These are phyloP conservation scores for Thymus mandschuricus DNA, from an alignment of 257 asterid genomes.

Conservation along the genomic window DNA sequence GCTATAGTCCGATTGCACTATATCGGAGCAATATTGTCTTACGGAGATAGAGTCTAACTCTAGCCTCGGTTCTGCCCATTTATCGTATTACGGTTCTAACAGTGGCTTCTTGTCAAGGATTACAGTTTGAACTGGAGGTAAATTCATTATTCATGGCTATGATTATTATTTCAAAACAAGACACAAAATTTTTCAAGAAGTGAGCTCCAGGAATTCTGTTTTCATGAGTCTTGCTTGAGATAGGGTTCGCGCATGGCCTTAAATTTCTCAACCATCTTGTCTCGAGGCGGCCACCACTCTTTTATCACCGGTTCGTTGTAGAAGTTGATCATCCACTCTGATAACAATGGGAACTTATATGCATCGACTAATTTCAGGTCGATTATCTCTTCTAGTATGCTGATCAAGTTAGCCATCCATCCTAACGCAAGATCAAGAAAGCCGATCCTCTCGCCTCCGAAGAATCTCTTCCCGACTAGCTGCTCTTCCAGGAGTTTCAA, in stretches of 20 bases:
- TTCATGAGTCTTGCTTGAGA: conserved; percentile 35
- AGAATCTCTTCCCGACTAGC: conserved; percentile 57
- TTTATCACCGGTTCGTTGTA: conserved; percentile 50
- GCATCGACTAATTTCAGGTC: conserved; percentile 46
- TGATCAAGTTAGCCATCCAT: conserved; percentile 50
- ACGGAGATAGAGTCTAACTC: too few relatives aligned
- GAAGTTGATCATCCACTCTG: conserved; percentile 56
- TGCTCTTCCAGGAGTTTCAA: conserved; percentile 53
- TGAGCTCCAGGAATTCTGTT: too few relatives aligned
- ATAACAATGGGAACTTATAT: conserved; percentile 47
- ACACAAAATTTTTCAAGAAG: too few relatives aligned
- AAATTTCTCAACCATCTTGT: conserved; percentile 53
- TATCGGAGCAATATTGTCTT: too few relatives aligned
- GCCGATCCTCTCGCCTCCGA: conserved; percentile 62
- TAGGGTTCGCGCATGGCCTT: conserved; percentile 41
- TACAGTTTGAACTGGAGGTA: too few relatives aligned
- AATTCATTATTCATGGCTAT: too few relatives aligned
- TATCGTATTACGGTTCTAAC: too few relatives aligned
- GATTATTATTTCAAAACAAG: too few relatives aligned
- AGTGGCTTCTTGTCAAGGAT: too few relatives aligned
- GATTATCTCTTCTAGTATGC: conserved; percentile 50
- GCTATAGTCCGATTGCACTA: too few relatives aligned
- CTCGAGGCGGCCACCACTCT: conserved; percentile 66
- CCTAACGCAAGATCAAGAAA: conserved; percentile 64
- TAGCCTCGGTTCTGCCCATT: too few relatives aligned